Percentiles rank a stretch among this genome's conserved stretches.
Conservation (phyloP, 768 basidiomycete species). For the Mycena polygramma region DNA sequence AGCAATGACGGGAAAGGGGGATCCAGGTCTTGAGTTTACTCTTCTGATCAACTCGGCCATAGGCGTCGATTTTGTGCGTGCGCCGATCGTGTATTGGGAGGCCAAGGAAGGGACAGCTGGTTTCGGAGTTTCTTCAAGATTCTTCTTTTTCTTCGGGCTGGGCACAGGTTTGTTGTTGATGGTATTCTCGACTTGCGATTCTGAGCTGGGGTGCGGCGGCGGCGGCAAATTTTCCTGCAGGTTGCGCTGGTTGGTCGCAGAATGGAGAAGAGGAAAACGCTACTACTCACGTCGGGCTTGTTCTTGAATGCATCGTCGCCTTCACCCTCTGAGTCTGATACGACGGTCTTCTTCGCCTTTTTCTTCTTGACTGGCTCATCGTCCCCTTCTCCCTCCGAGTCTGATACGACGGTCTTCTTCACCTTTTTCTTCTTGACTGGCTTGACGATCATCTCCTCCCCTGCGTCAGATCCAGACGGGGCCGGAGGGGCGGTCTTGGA, state of each 20-base stretch:
- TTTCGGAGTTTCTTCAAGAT: slow-evolving; percentile 30
- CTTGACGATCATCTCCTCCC: slow-evolving; percentile 15
- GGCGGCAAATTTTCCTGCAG: slow-evolving; percentile 32
- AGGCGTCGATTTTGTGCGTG: slow-evolving; percentile 64
- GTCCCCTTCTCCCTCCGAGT: slow-evolving; percentile 34
- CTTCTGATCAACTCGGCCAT: slow-evolving; percentile 85
- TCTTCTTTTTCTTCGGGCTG: slow-evolving; percentile 17
- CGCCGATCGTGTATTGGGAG: slow-evolving; percentile 62
- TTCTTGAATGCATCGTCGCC: slow-evolving; percentile 27
- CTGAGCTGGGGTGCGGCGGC: slow-evolving; percentile 24
- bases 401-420: slow-evolving; percentile 33
- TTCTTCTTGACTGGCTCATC: slow-evolving; percentile 27
- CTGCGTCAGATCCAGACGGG: slow-evolving; percentile 14
- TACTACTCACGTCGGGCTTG: slow-evolving; percentile 24
- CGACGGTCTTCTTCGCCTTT: slow-evolving; percentile 28
- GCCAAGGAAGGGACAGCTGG: slow-evolving; percentile 41
- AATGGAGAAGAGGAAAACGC: not conserved
- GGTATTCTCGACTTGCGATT: slow-evolving; percentile 26
- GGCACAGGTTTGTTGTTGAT: not conserved
- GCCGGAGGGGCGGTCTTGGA: not conserved
- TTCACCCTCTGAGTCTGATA: slow-evolving; percentile 39
- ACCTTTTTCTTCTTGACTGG: slow-evolving; percentile 25
- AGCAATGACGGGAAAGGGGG: slow-evolving; percentile 60
- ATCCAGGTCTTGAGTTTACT: slow-evolving; percentile 75
- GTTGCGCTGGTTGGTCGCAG: not conserved